phyloP scores from a whole-genome alignment of 1,284 basidiomycete genomes.

The Neolentinus lepideus region DNA sequence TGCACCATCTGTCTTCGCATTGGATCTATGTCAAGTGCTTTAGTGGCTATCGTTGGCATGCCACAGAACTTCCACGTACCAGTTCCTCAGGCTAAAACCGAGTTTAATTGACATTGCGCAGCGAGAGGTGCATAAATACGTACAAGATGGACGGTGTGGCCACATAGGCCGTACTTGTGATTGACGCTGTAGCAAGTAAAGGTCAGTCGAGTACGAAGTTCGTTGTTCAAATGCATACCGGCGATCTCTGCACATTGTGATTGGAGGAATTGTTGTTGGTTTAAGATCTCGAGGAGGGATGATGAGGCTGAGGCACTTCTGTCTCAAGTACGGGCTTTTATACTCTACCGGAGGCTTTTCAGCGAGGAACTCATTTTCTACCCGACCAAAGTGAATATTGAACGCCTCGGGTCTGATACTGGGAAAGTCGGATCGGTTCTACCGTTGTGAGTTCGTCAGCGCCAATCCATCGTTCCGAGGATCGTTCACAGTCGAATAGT shows the following conservation, averaged over 20 bases:
- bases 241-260: not conserved
- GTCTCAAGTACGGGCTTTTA: not conserved
- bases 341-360: not conserved
- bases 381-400: not conserved
- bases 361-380: not conserved
- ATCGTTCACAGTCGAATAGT: not conserved
- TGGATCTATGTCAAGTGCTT: constrained; percentile 28
- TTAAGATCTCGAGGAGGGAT: not conserved
- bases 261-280: not conserved
- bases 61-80: constrained; percentile 21
- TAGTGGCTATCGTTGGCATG: constrained; percentile 4
- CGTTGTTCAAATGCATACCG: not conserved
- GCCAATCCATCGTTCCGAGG: not conserved
- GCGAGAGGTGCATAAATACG: constrained; percentile 12
- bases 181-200: constrained; percentile 34
- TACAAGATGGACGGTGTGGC: constrained; percentile 51
- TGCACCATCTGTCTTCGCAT: constrained; percentile 60
- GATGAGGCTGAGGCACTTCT: not conserved
- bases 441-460: not conserved
- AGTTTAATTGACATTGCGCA: not conserved
- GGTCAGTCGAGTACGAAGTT: constrained; percentile 1
- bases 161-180: constrained; percentile 48
- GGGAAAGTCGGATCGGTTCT: not conserved
- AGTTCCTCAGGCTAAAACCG: constrained; percentile 44
- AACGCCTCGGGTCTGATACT: not conserved